Conservation (phyloP, 495 filamentous ascomycete genomes). For the Parachaetomium inaequale region DNA sequence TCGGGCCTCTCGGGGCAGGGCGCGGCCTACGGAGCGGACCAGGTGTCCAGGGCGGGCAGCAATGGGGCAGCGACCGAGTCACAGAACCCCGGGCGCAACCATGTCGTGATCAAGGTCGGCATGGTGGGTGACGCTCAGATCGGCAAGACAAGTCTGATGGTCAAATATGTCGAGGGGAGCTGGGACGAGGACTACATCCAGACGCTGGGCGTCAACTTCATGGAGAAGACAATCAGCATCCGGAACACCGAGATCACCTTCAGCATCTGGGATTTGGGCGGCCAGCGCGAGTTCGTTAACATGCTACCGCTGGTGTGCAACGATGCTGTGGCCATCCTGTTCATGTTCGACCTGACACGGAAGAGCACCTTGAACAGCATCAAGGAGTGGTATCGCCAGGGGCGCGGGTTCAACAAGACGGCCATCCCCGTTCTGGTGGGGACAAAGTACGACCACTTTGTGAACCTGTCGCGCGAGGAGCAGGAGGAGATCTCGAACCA, state of each 20-base stretch:
- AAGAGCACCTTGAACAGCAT: conserved; percentile 98
- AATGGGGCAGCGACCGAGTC: conserved; percentile 39
- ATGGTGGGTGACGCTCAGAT: conserved; percentile 99
- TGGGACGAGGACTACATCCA: conserved; percentile 99
- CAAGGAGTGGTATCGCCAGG: conserved; percentile 99
- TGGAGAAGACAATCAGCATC: conserved; percentile 99
- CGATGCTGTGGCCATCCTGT: conserved; percentile 94
- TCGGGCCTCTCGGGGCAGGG: conserved; percentile 48
- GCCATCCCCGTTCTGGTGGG: conserved; percentile 95
- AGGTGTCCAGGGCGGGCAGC: conserved; percentile 34
- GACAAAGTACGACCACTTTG: conserved; percentile 98
- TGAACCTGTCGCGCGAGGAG: conserved; percentile 94
- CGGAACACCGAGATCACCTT: conserved; percentile 99
- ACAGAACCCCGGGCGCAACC: conserved; percentile 61
- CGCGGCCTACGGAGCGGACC: conserved; percentile 30
- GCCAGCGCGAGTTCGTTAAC: conserved; percentile 98
- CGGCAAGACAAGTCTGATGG: conserved; percentile 98
- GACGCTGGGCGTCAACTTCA: conserved; percentile 97
- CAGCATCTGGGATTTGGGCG: conserved; percentile 97
- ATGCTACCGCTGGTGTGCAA: conserved; percentile 99
- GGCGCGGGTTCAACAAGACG: conserved; percentile 97
- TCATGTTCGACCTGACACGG: conserved; percentile 98
- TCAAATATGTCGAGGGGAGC: conserved; percentile 98
- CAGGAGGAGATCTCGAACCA: conserved; percentile 98
- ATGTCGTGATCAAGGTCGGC: conserved; percentile 97